Evolutionary conservation across 805 yeast species (phyloP), one percentile per base, ranked within the genome.

Genomic region (Yarrowia osloensis): DNA sequence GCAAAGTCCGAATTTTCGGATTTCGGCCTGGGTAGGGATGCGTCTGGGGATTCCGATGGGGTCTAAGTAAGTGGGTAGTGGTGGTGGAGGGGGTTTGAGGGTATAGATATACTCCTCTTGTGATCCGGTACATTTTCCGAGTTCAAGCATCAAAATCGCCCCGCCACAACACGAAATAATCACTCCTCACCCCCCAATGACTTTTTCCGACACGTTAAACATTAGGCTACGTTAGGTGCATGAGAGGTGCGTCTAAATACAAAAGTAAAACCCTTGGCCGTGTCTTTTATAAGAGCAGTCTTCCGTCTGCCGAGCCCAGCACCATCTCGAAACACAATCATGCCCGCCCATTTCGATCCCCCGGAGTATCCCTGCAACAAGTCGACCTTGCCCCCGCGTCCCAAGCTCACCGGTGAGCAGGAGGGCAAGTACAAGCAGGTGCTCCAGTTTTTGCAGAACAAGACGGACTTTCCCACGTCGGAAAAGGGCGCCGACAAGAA

Each of bases 381-480:
- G 33, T 77, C 88, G 61, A 78, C 77, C 31, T 86, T 89, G 0
- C 88, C 88, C 5, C 78, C 79, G 50, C 81, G 80, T 1, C 74
- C 74, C 28, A 72, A 77, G 31, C 79, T 93, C 46, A 79, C 84
- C 1, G 74, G 74, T 2, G 87, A 82, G 29, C 88, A 95, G 76
- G 76, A 81, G 70, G 76, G 74, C 24, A 88, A 87, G 78, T 93
- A 88, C 73, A 70, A 77, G n/a, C 74, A 76, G n/a, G 89, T 93
- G 4, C 79, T 88, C 67, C 75, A 79, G 54, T 86, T 90, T 77
- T 80, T 85, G 8, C 68, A 68, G n/a, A 84, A 78, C 4, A 75
- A 89, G 59, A 74, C 71, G 21, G 65, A 72, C 26, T 74, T 88
- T 13, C 86, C 89, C 1, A 74, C 78, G 13, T 77, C 71, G 22